Evolutionary conservation across 2,329 filamentous ascomycete genomes (phyloP).

Genomic region (Cryphonectria naterciae): DNA sequence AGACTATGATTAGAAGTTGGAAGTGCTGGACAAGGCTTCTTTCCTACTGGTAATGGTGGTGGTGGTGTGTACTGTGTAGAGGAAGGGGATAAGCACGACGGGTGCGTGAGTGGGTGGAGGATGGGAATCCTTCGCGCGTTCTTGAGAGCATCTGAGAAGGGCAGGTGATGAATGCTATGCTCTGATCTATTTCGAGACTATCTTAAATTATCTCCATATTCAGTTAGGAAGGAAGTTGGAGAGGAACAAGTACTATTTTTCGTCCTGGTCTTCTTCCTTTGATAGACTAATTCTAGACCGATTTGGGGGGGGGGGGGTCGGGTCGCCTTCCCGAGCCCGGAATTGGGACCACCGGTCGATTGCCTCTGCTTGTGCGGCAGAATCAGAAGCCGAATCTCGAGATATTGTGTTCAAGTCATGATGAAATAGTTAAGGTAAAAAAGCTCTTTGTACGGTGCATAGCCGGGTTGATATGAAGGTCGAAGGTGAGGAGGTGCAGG

Average conservation of each 20-base stretch:
- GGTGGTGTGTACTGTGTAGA: too few relatives aligned
- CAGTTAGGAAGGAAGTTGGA: neutral
- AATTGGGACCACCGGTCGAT: too few relatives aligned
- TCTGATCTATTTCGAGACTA: neutral
- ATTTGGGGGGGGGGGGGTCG: too few relatives aligned
- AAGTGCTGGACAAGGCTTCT: neutral
- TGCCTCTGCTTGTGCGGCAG: too few relatives aligned
- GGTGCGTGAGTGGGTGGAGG: neutral
- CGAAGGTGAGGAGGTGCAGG: neutral
- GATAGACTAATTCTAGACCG: neutral
- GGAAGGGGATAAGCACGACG: neutral
- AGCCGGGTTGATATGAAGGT: neutral
- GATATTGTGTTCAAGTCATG: neutral
- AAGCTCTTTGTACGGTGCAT: neutral
- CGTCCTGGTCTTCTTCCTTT: neutral
- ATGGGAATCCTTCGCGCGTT: neutral
- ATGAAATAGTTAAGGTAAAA: neutral
- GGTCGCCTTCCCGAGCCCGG: too few relatives aligned
- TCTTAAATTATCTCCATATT: neutral
- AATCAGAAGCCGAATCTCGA: too few relatives aligned
- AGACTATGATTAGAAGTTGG: neutral
- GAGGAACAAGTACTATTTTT: neutral
- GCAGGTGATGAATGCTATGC: neutral
- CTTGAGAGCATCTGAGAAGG: neutral
- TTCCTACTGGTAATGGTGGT: neutral